Conservation (phyloP, 129 eudicot genomes). For the Pseudognaphalium luteoalbum region DNA sequence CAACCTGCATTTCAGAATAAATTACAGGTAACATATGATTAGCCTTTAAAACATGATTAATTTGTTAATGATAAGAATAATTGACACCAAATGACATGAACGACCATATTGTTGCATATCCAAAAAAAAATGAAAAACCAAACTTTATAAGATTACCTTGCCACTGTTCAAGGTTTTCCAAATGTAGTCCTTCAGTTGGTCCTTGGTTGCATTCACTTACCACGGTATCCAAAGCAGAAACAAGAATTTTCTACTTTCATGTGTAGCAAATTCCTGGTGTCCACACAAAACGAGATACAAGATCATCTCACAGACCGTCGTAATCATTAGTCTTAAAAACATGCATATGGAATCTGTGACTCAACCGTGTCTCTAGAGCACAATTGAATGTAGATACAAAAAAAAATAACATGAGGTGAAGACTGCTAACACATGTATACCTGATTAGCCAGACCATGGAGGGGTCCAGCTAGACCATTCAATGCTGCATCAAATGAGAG, state of each 20-base stretch:
- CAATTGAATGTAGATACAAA: not conserved
- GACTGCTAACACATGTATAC: conserved; percentile 29
- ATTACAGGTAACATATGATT: not conserved
- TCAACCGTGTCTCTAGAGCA: not conserved
- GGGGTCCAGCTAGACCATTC: conserved; percentile 99
- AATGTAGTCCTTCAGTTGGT: conserved; percentile 81
- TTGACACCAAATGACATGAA: not conserved
- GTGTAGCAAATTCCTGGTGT: not conserved
- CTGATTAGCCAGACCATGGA: conserved; percentile 99
- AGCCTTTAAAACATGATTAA: not conserved
- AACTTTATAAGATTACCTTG: conserved; percentile 53
- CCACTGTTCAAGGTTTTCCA: conserved; percentile 99
- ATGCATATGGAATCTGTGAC: not conserved
- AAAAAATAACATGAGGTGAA: not conserved
- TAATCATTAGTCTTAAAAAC: not conserved
- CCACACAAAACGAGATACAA: not conserved
- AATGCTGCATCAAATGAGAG: conserved; percentile 99
- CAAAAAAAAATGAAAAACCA: not conserved
- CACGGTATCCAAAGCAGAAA: conserved; percentile 79
- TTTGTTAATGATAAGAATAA: not conserved
- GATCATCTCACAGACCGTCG: not conserved
- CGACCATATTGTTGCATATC: not conserved
- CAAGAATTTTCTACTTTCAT: not conserved
- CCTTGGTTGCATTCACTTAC: conserved; percentile 76
- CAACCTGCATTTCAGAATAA: conserved; percentile 55